phyloP scores from a whole-genome alignment of 169 alveolate species.

The Eimeria falciformis region DNA sequence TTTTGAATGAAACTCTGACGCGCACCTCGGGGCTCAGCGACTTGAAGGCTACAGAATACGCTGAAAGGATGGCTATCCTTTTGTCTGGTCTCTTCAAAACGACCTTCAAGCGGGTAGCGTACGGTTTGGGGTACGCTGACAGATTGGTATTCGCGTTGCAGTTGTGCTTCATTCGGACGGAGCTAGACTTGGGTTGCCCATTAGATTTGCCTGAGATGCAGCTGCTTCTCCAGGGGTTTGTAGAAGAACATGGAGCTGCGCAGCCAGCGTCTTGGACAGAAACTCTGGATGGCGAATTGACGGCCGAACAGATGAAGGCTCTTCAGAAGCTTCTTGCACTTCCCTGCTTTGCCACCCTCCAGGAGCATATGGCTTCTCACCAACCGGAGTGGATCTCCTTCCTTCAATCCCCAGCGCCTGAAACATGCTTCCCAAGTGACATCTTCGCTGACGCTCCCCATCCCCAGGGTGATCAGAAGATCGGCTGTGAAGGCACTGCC shows the following conservation, averaged over 20 bases:
- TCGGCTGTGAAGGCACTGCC: slow-evolving; percentile 61
- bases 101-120: slow-evolving; percentile 66
- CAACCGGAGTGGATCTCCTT: slow-evolving; percentile 38
- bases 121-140: slow-evolving; percentile 80
- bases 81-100: slow-evolving; percentile 67
- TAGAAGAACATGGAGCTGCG: slow-evolving; percentile 27
- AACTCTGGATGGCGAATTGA: slow-evolving; percentile 76
- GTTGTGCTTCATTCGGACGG: slow-evolving; percentile 76
- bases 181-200: slow-evolving; percentile 69
- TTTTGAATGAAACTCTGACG: slow-evolving; percentile 69
- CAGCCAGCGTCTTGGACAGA: slow-evolving; percentile 43
- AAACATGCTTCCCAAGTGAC: slow-evolving; percentile 44
- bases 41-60: slow-evolving; percentile 66
- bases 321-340: slow-evolving; percentile 76
- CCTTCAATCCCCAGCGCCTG: slow-evolving; percentile 68
- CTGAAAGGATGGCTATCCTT: slow-evolving; percentile 55
- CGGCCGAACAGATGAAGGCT: slow-evolving; percentile 81
- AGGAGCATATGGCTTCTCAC: slow-evolving; percentile 50
- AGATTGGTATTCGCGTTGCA: slow-evolving; percentile 83
- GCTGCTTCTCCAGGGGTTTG: slow-evolving; percentile 77
- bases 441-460: slow-evolving; percentile 23
- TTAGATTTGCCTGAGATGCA: slow-evolving; percentile 78
- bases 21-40: slow-evolving; percentile 72
- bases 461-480: slow-evolving; percentile 6
- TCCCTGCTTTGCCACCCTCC: slow-evolving; percentile 40